phyloP scores from a whole-genome alignment of 2,329 filamentous ascomycete genomes.

The Thermomyces lanuginosus region DNA sequence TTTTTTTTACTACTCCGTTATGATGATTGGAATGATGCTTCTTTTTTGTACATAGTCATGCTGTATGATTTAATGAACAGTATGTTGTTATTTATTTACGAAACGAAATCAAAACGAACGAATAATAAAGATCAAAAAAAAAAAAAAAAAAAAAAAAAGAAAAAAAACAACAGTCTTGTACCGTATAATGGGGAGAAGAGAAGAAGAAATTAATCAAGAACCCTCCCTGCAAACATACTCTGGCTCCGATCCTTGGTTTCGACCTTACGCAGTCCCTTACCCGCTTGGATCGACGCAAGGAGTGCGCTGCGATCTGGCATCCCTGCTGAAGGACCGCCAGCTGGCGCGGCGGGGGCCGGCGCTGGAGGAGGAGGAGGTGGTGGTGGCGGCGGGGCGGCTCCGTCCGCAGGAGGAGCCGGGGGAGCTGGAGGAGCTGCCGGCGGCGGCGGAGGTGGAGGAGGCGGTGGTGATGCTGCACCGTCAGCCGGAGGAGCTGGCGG shows the following conservation, averaged over 20 bases:
- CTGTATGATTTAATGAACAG: neutral
- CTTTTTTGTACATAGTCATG: neutral
- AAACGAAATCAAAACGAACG: neutral
- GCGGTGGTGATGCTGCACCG: conserved; percentile 13
- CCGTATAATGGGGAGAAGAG: neutral
- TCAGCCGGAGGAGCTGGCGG: conserved; percentile 16
- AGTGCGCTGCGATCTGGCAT: conserved; percentile 45
- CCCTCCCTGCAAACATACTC: conserved; percentile 58
- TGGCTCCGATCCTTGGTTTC: conserved; percentile 73
- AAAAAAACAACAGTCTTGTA: neutral
- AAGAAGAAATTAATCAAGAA: conserved; percentile 30
- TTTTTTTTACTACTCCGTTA: neutral
- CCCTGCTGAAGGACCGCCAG: conserved; percentile 30
- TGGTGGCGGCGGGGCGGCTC: conserved; percentile 10
- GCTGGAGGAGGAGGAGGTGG: conserved; percentile 25
- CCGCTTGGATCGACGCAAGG: conserved; percentile 67
- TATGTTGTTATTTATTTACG: neutral
- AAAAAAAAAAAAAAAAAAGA: neutral
- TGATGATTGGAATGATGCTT: neutral
- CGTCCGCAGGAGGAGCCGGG: conserved; percentile 13
- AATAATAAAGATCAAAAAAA: neutral
- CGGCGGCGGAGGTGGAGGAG: conserved; percentile 30
- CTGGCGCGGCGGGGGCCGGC: conserved; percentile 30
- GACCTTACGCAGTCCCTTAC: conserved; percentile 68
- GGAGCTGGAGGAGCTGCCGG: conserved; percentile 19